phyloP scores from a whole-genome alignment of 2,329 filamentous ascomycete genomes.

The Aspergillus intermedius region DNA sequence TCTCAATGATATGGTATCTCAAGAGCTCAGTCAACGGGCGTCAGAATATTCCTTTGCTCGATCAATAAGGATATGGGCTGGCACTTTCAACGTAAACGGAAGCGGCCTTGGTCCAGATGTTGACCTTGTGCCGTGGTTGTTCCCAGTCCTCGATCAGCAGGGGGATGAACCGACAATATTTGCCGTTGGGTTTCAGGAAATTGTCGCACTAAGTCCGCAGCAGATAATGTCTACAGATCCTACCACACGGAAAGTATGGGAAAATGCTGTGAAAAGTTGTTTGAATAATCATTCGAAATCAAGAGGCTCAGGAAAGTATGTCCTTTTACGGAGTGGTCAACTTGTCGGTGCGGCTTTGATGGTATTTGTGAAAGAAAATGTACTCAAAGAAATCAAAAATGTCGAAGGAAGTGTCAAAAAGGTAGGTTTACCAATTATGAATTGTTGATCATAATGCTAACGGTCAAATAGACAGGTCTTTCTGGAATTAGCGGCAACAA shows the following conservation, averaged over 20 bases:
- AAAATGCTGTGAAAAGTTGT: slow-evolving; percentile 68
- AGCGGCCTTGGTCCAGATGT: slow-evolving; percentile 68
- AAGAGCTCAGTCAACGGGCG: slow-evolving; percentile 61
- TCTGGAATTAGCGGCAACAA: slow-evolving; percentile 98
- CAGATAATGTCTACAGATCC: slow-evolving; percentile 99
- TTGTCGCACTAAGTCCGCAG: slow-evolving; percentile 94
- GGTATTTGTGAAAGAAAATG: slow-evolving; percentile 77
- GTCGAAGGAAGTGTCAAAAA: slow-evolving; percentile 96
- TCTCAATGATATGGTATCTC: slow-evolving; percentile 80
- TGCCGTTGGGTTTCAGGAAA: slow-evolving; percentile 92
- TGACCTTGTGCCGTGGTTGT: slow-evolving; percentile 82
- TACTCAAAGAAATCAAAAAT: slow-evolving; percentile 79
- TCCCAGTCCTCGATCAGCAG: slow-evolving; percentile 51
- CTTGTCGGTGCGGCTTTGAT: slow-evolving; percentile 89
- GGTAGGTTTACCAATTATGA: slow-evolving; percentile 26
- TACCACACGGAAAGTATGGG: slow-evolving; percentile 76
- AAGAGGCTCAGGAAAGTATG: slow-evolving; percentile 69
- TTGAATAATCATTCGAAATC: slow-evolving; percentile 65
- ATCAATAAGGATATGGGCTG: slow-evolving; percentile 72
- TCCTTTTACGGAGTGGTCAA: slow-evolving; percentile 83
- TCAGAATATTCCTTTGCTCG: slow-evolving; percentile 70
- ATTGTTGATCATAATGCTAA: slow-evolving; percentile 11
- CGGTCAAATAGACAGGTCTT: slow-evolving; percentile 60
- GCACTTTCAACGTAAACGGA: slow-evolving; percentile 93
- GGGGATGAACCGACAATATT: slow-evolving; percentile 71